These are phyloP conservation scores for Vaccinium darrowii DNA, from an alignment of 148 eudicot genomes.

Conservation along the genomic window DNA sequence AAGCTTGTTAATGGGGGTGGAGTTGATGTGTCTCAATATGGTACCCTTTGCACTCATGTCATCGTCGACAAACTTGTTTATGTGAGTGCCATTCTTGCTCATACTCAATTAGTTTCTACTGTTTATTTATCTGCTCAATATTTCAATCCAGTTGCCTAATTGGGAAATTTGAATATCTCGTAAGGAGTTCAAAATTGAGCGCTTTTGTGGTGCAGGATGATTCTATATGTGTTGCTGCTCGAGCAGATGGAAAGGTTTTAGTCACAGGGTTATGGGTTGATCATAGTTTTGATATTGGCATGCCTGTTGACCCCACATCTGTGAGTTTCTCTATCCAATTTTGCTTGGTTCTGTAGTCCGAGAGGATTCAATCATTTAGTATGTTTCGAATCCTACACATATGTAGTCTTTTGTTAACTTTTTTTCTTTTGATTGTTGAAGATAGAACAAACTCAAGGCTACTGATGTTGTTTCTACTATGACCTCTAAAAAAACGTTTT, in stretches of 20 bases:
- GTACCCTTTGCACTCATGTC: constrained; percentile 64
- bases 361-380: background rate
- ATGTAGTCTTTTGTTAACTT: background rate
- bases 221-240: constrained; percentile 76
- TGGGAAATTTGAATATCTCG: background rate
- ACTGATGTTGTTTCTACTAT: background rate
- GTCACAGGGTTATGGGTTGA: constrained; percentile 71
- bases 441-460: background rate
- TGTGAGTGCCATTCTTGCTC: constrained; percentile 30
- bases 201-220: constrained; percentile 67
- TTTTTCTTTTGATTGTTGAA: background rate
- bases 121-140: background rate
- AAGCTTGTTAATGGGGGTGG: constrained; percentile 68
- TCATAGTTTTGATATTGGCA: constrained; percentile 57
- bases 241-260: constrained; percentile 62
- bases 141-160: background rate
- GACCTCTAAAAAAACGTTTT: too few species aligned
- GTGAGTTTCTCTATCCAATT: constrained; percentile 42
- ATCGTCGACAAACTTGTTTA: constrained; percentile 54
- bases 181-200: background rate
- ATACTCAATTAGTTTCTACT: background rate
- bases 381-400: background rate
- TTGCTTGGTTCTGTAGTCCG: background rate
- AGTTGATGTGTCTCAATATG: constrained; percentile 50
- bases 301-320: constrained; percentile 39